Percentiles rank a stretch among this genome's conserved stretches.
Conservation (phyloP, 768 basidiomycete genomes). For the Termitomyces titanicus region DNA sequence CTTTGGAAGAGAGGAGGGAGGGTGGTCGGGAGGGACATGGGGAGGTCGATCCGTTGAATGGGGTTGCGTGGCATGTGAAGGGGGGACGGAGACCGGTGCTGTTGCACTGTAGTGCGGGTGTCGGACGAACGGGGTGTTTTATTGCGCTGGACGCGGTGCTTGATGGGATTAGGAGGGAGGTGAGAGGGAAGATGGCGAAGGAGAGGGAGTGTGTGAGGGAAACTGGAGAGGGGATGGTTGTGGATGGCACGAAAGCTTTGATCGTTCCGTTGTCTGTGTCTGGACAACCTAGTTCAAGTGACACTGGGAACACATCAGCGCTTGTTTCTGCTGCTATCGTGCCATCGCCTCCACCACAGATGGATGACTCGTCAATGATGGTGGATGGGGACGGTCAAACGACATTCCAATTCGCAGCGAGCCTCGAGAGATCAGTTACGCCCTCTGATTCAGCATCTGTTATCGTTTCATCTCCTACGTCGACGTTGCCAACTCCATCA, state of each 20-base stretch:
- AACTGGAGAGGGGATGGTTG: conserved; percentile 27
- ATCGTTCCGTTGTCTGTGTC: not conserved
- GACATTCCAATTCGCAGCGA: not conserved
- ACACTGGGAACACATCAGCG: not conserved
- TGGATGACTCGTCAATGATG: not conserved
- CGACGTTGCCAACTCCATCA: not conserved
- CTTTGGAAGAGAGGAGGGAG: not conserved
- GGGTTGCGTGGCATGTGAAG: conserved; percentile 50
- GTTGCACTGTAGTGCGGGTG: conserved; percentile 91
- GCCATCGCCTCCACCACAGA: not conserved
- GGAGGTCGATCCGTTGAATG: conserved; percentile 49
- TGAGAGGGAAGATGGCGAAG: conserved; percentile 25
- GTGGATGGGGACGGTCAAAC: not conserved
- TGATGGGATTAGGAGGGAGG: conserved; percentile 65
- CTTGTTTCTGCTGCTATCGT: not conserved
- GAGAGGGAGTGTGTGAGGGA: not conserved
- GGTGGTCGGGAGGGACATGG: not conserved
- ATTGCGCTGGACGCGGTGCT: conserved; percentile 87
- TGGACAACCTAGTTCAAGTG: not conserved
- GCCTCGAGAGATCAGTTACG: not conserved
- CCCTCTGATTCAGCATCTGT: not conserved
- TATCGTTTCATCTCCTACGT: not conserved
- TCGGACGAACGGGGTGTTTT: conserved; percentile 92
- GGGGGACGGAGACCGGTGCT: conserved; percentile 55
- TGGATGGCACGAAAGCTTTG: conserved; percentile 16